Evolutionary conservation across 176 grass and related monocot genomes (phyloP), one percentile per base, ranked within the genome.

Genomic region (Bolboschoenus planiculmis): DNA sequence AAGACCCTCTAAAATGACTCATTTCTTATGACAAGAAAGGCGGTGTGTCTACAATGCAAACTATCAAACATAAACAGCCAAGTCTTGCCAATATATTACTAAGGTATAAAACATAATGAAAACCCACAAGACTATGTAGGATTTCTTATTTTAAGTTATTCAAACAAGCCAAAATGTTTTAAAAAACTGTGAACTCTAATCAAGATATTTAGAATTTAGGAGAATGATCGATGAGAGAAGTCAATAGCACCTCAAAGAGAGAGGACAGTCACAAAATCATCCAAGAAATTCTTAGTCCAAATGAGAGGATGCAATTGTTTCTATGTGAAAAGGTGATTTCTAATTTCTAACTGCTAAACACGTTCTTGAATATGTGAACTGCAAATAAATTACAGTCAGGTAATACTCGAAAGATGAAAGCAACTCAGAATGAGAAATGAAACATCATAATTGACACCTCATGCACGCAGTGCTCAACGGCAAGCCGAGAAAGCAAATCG

Each of bases 381-480:
- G 1, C 9, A 44, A 15, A 72, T 26, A 72, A 26, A 44, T 13
- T 66, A 65, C 15, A 36, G 8, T 4, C 63, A n/a, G 2, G 35
- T 37, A 68, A 23, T 39, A 68, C 34, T 40, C 7, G 4, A 46
- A 13, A 73, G 10, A 73, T 13, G 1, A 36, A 37, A 39, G 54
- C 8, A 37, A 57, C 43, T 29, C 13, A 56, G 31, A 54, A 26
- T 85, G 63, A 63, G 16, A 47, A 62, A 55, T 50, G 9, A 2
- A 11, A 50, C 24, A 84, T 80, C 64, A 73, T 3, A 73, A 43
- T 24, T 44, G n/a, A 73, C 37, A 93, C 94, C 91, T 97, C 94
- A 81, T 97, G 94, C 30, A 97, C 91, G 35, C 94, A 97, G 82
- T 90, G 87, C 86, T 97, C 94, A 64, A 97, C 91, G 5, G 87